Evolutionary conservation across 352 stramenopile species (phyloP).

Genomic region (Nothophytophthora sp.): DNA sequence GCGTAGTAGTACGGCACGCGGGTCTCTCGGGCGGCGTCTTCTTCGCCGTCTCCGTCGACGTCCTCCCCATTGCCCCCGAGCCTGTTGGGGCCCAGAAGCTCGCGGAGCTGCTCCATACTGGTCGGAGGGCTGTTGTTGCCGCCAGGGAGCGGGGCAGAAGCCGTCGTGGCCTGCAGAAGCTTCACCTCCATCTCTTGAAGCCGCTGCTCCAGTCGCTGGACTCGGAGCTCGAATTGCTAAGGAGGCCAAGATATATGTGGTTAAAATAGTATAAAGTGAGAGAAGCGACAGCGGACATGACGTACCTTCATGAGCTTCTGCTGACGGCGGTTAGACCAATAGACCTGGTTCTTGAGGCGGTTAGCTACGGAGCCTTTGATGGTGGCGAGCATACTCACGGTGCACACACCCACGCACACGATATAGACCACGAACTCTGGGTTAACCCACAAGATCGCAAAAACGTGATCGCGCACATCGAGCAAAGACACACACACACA

Average conservation of each 20-base stretch:
- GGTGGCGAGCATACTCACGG: conserved; percentile 85
- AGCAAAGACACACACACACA: not conserved
- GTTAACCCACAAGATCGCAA: conserved; percentile 2
- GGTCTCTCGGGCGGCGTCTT: conserved; percentile 86
- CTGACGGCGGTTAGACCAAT: conserved; percentile 79
- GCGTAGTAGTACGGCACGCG: conserved; percentile 88
- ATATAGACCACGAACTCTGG: conserved; percentile 82
- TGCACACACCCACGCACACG: conserved; percentile 65
- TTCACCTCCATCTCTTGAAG: conserved; percentile 70
- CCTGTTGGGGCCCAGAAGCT: conserved; percentile 20
- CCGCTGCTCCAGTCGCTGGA: conserved; percentile 67
- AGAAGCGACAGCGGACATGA: not conserved
- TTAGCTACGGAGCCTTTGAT: conserved; percentile 88
- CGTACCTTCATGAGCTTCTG: conserved; percentile 78
- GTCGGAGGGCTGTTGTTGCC: conserved; percentile 22
- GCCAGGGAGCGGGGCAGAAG: conserved; percentile 14
- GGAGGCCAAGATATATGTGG: not conserved
- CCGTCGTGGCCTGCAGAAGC: conserved; percentile 34
- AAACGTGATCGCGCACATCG: not conserved
- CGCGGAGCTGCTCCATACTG: conserved; percentile 30
- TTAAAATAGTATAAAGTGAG: not conserved
- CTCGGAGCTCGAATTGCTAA: conserved; percentile 65
- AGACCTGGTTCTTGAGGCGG: conserved; percentile 83
- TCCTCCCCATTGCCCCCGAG: conserved; percentile 24
- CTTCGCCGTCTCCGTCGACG: conserved; percentile 79